A percentile compares a stretch with the other conserved stretches of the same genome.
These are phyloP conservation scores for Hanseniaspora vineae DNA, from an alignment of 805 yeast genomes.

Conservation along the genomic window DNA sequence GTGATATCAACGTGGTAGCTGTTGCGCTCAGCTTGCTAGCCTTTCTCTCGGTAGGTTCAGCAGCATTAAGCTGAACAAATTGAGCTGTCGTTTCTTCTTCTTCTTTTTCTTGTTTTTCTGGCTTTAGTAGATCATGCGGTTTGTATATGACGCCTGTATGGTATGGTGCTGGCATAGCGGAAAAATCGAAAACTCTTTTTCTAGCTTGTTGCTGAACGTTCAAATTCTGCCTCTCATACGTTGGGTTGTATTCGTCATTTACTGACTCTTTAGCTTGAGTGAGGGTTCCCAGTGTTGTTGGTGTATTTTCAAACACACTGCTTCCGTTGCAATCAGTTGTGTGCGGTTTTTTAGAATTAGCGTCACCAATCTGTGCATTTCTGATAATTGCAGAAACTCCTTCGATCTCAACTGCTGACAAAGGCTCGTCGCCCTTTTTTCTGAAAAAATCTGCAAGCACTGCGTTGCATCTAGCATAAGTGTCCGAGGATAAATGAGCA, in stretches of 20 bases:
- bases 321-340: no score
- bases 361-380: slow-evolving; percentile 11
- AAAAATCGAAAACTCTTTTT: slow-evolving; percentile 26
- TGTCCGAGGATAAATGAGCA: no score
- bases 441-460: slow-evolving; percentile 56
- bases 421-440: slow-evolving; percentile 62
- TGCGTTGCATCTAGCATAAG: slow-evolving; percentile 35
- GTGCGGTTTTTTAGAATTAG: no score
- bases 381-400: slow-evolving; percentile 58
- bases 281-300: slow-evolving; percentile 3
- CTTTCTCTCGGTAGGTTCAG: not conserved
- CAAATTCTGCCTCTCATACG: slow-evolving; percentile 17
- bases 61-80: no score
- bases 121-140: not conserved
- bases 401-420: slow-evolving; percentile 63
- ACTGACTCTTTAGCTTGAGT: slow-evolving; percentile 2
- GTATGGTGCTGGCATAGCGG: slow-evolving; percentile 28
- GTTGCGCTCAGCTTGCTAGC: slow-evolving; percentile 30
- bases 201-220: slow-evolving; percentile 13
- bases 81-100: slow-evolving; percentile 1
- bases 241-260: slow-evolving; percentile 22
- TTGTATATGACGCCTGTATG: slow-evolving; percentile 13
- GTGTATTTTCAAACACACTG: no score
- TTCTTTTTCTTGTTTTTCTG: not conserved
- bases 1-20: slow-evolving; percentile 36